phyloP scores from a whole-genome alignment of 2,329 filamentous ascomycete genomes.

The Trichophyton simii region DNA sequence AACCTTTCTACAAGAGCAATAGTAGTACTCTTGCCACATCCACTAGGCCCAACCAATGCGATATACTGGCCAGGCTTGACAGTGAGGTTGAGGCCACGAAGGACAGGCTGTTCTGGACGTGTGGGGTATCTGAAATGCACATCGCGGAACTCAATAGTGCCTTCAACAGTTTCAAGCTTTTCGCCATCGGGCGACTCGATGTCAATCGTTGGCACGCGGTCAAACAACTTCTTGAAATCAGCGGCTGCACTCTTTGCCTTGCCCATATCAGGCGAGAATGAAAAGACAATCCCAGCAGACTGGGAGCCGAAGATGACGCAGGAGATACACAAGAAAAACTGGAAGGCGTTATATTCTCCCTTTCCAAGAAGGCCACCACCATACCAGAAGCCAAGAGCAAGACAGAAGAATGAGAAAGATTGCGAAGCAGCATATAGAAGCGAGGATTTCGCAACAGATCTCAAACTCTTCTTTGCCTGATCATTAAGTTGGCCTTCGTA shows the following conservation, averaged over 20 bases:
- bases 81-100: slow-evolving; percentile 60
- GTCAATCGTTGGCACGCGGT: slow-evolving; percentile 70
- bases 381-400: slow-evolving; percentile 88
- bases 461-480: slow-evolving; percentile 56
- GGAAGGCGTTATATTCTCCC: slow-evolving; percentile 61
- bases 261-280: slow-evolving; percentile 81
- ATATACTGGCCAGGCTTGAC: slow-evolving; percentile 37
- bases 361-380: slow-evolving; percentile 63
- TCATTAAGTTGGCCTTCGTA: slow-evolving; percentile 56
- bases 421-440: slow-evolving; percentile 73
- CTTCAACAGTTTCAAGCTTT: slow-evolving; percentile 51
- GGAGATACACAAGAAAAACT: slow-evolving; percentile 86
- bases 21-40: slow-evolving; percentile 88
- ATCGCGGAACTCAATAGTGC: slow-evolving; percentile 74
- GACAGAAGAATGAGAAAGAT: slow-evolving; percentile 68
- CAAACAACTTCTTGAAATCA: slow-evolving; percentile 71
- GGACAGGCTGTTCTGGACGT: slow-evolving; percentile 78
- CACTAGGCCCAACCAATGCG: slow-evolving; percentile 84
- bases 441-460: slow-evolving; percentile 64
- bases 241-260: slow-evolving; percentile 78
- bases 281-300: slow-evolving; percentile 80
- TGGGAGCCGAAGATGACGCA: slow-evolving; percentile 84
- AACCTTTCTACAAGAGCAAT: slow-evolving; percentile 88
- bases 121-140: slow-evolving; percentile 94
- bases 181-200: slow-evolving; percentile 63